These are phyloP conservation scores for Neofusicoccum sp. DNA, from an alignment of 2,329 filamentous ascomycete species.

Conservation along the genomic window DNA sequence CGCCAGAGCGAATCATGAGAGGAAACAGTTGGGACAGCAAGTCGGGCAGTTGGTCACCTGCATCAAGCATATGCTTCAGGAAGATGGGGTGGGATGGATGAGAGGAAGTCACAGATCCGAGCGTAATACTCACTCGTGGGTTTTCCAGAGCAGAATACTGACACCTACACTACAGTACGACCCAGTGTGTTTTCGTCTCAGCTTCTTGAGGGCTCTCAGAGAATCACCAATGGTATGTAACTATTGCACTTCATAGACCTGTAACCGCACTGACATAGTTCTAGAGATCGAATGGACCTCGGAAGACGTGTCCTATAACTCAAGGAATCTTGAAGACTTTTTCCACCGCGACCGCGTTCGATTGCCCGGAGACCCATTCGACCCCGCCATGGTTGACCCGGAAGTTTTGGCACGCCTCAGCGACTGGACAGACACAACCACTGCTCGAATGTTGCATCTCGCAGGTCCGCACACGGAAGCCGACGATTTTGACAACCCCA, in stretches of 20 bases:
- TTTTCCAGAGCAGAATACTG: no score
- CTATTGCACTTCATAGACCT: no score
- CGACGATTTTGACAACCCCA: conserved; percentile 18
- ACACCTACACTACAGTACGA: no score
- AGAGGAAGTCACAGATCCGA: no score
- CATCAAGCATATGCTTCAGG: neutral
- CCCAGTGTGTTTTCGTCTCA: no score
- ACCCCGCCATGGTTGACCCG: neutral
- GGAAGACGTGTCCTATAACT: conserved; percentile 13
- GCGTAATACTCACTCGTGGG: no score
- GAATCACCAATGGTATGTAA: no score
- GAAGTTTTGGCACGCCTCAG: conserved; percentile 6
- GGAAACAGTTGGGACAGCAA: neutral
- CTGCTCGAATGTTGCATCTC: conserved; percentile 1
- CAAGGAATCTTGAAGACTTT: conserved; percentile 18
- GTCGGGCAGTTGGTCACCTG: neutral
- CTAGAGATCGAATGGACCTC: neutral
- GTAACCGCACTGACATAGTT: neutral
- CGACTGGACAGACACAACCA: conserved; percentile 1
- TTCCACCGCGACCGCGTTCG: conserved; percentile 22
- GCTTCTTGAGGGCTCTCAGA: no score
- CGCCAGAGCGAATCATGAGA: no score
- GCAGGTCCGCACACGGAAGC: neutral
- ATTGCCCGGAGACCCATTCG: neutral
- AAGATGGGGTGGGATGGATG: neutral